Evolutionary conservation across 2,329 filamentous ascomycete genomes (phyloP).

Genomic region (Penicillium aurantiogriseum): DNA sequence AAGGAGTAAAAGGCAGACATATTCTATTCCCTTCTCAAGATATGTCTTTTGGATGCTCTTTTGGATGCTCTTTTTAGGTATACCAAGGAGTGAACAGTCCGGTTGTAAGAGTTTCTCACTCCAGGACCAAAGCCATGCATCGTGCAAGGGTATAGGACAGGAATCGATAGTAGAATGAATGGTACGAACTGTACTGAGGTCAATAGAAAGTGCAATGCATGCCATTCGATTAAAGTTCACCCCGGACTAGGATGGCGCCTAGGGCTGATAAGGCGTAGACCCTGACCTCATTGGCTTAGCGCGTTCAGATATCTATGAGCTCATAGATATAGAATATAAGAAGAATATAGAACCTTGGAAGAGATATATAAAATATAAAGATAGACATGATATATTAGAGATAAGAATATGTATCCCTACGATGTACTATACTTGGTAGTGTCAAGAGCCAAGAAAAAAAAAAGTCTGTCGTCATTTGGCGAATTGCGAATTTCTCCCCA

Average conservation of each 20-base stretch:
- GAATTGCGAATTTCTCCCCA: background rate
- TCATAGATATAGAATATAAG: background rate
- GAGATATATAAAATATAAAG: background rate
- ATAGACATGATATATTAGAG: background rate
- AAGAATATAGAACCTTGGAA: background rate
- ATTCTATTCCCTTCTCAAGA: no score
- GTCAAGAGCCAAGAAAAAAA: background rate
- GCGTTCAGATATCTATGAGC: background rate
- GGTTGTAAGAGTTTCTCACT: no score
- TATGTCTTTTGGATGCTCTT: no score
- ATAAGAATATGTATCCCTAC: background rate
- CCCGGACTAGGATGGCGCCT: background rate
- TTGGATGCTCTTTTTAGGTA: no score
- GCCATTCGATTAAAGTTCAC: background rate
- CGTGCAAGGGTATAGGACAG: no score
- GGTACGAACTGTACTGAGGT: no score
- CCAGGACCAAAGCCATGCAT: no score
- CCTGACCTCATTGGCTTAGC: background rate
- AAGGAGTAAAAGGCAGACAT: no score
- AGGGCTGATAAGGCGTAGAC: background rate
- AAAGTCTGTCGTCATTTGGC: conserved; percentile 11
- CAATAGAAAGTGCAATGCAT: no score
- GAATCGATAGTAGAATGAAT: no score
- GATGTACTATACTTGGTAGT: background rate
- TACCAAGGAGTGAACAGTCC: no score